A percentile compares a stretch with the other conserved stretches of the same genome.
These are phyloP conservation scores for Ensete ventricosum DNA, from an alignment of 176 grass and related monocot species.

Conservation along the genomic window DNA sequence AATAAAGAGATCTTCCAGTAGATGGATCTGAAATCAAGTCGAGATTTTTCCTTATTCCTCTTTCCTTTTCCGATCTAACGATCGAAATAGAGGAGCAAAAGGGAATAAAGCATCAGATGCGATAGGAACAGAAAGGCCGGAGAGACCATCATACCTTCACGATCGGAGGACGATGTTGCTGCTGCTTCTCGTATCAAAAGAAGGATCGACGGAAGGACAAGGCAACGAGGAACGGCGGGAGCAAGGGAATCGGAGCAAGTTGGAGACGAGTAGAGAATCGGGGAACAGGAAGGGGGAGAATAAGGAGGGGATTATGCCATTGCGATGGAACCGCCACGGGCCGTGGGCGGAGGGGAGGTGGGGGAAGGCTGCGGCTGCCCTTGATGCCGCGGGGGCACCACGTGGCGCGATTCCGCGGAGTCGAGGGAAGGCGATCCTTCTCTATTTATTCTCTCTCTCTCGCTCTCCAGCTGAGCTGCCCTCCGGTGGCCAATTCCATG, in stretches of 20 bases:
- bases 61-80: neutral
- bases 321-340: conserved; percentile 7
- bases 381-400: conserved; percentile 14
- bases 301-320: neutral
- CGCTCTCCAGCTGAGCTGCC: neutral
- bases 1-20: neutral
- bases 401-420: conserved; percentile 6
- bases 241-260: neutral
- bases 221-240: neutral
- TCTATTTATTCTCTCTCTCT: neutral
- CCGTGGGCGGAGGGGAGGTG: neutral
- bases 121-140: neutral
- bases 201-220: neutral
- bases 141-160: neutral
- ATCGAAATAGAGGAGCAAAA: neutral
- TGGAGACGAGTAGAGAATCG: neutral
- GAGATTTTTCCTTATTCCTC: neutral
- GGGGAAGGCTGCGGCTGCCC: conserved; percentile 1
- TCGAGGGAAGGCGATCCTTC: neutral
- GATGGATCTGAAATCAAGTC: neutral
- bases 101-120: too few relatives aligned
- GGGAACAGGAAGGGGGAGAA: neutral
- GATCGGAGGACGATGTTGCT: neutral
- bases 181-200: neutral
- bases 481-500: neutral